Evolutionary conservation across 2,329 filamentous ascomycete species (phyloP), one percentile per base, ranked within the genome.

Genomic region (Sporothrix humicola): DNA sequence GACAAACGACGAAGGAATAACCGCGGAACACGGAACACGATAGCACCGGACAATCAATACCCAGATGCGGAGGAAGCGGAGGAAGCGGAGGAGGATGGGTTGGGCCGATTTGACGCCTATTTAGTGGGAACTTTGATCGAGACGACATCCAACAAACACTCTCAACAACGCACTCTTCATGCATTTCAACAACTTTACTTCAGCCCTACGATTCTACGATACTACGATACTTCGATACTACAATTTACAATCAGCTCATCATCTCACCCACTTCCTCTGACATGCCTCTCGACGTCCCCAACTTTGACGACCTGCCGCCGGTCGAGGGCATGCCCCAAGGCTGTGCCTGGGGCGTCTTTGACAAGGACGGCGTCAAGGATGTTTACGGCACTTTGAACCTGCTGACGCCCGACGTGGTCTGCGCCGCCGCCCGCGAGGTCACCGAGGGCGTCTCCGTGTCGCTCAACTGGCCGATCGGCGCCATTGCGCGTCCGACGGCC

Each of bases 381-480:
- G 58, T 61, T 17, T 61, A 37, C 31, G 58, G 58, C 58, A 42
- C 58, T 9, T 13, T 61, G 13, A 61, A 42, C 26, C 31, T 42
- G 3, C 15, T 61, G 58, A 61, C 58, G 8, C 58, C 58, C 13
- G 58, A 61, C 37, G 37, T 63, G 15, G 37, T 44, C 7, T 9
- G 8, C 3, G 31, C 59, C 5, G 59, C 59, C 3, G 59, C 59
- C 10, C 37, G 59, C 59, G 17, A 63, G 31, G 59, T 44, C 5
- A 42, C 31, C 5, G 31, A 63, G 58, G 58, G 58, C 58, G 26
- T 61, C 26, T 61, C 58, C 1, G 31, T 61, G 58, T 61, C 31
- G 58, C 58, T 61, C 58, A 61, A 61, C 31, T 61, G 58, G 58
- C 26, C 58, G 13, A 42, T 37, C 13, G 31, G 26, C 58, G 58